Base-by-base conservation (phyloP, 805 yeast species). In the Wickerhamomyces strasburgensis region DNA sequence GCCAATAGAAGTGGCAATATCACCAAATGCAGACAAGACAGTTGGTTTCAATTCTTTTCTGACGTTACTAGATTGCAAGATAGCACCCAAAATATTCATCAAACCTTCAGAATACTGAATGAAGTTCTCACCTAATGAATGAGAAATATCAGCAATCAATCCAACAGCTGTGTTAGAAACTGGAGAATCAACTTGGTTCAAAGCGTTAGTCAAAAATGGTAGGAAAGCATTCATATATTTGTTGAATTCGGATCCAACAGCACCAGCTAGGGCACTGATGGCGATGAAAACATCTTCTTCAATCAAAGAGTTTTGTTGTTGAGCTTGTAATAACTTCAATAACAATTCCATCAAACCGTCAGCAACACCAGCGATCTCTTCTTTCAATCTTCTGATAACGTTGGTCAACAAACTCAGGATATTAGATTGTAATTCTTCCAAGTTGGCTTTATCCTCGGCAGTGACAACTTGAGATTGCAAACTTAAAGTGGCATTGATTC, bases 281-380 rank as follows among this genome's bases (percentile, higher is more conserved):
- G 96, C 94, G 56, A 87, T 85, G 60, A 88, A 85, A 7, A 93
- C 78, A 59, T 93, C 98, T 63, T 93, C 98, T 60, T 93, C 98
- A 37, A 90, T 80, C 34, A 87, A 64, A 8, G 95, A 77, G 60
- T 81, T 51, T 65, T 66, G 61, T 65, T 65, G 61, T 66, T 77
- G 73, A 11, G 64, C 50, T 39, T 73, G 73, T 56, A 93, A 68
- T 53, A 93, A 67, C 54, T 76, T 80, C 55, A 89, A 65, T 54
- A 90, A 81, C 58, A 87, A 67, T 33, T 78, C 76, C 97, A 90
- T 89, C 57, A 93, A 70, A 56, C 71, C 74, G 60, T 90, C 96
- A 10, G 96, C 72, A 10, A 84, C 95, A 19, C 73, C 58, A 8
- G 57, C 54, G 6, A 85, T 86, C 33, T 78, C 78, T 25, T 60